Base-by-base conservation (phyloP, 2,329 filamentous ascomycete genomes). In the Geosmithia putterillii region DNA sequence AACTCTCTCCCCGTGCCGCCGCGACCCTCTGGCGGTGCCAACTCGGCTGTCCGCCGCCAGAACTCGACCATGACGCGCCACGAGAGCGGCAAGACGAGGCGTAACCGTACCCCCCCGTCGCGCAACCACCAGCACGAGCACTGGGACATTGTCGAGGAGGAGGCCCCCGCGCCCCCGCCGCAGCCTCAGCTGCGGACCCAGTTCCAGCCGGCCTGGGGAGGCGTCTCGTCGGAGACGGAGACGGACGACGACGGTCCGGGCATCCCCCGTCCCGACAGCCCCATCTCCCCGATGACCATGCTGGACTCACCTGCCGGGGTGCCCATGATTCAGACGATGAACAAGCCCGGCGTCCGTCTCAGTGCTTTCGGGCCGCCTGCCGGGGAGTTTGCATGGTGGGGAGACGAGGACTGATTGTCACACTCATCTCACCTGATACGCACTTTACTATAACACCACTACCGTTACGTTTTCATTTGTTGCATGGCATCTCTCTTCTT, bases 301-400 rank as follows among this genome's bases (percentile, higher is more conserved):
- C n/a, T n/a, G 14, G 46, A 52, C 1, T 57, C 64, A 35, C 54
- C 59, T 2, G 42, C 50, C 9, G 47, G 50, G 6, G 51, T 52
- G 15, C 40, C 38, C 15, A 47, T 45, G 22, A 50, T 53, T 38
- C 47, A 48, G 9, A 54, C 56, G 19, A 48, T 56, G 40, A 56
- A 53, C 50, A 64, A 65, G 52, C 68, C 63, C 51, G 58, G 60
- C 41, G 66, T 64, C 10, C 61, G 68, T 5, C 51, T 67, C 38
- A 66, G 64, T 42, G 64, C 64, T 2, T 63, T 67, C 15, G 64
- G 64, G n/a, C 46, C 44, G 15, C 40, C 46, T 8, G 40, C 35
- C 21, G 53, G 52, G 5, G 56, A 59, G 7, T 51, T 57, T 32
- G 59, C 60, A 3, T 62, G 56, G 52, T 66, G 62, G 65, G 64